These are phyloP conservation scores for Exobasidium cylindrosporum DNA, from an alignment of 1,284 basidiomycete species.

Conservation along the genomic window DNA sequence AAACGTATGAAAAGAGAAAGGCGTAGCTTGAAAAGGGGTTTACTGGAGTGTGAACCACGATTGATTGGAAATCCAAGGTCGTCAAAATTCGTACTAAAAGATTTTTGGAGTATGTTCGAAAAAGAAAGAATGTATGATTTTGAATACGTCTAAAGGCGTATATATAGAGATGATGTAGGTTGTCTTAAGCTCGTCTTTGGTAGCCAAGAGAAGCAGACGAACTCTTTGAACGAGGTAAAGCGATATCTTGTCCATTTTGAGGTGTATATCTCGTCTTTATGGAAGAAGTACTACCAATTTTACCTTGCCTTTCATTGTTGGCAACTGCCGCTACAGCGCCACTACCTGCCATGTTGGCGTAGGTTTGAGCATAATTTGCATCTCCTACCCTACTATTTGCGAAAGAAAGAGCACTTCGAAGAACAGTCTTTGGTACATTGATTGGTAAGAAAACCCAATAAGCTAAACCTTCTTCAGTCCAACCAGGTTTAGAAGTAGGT, in stretches of 20 bases:
- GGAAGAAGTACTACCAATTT: not conserved
- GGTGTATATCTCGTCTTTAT: not conserved
- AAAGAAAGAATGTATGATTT: too few species aligned
- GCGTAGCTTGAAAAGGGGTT: too few species aligned
- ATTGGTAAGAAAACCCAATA: conserved; percentile 17
- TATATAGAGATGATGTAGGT: too few species aligned
- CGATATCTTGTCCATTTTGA: not conserved
- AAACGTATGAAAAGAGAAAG: too few species aligned
- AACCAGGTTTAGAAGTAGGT: not conserved
- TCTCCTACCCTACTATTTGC: conserved; percentile 1
- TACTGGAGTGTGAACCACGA: too few species aligned
- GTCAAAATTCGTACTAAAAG: too few species aligned
- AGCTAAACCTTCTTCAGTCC: conserved; percentile 13
- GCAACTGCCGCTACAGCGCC: not conserved
- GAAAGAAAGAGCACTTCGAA: conserved; percentile 8
- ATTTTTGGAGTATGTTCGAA: too few species aligned
- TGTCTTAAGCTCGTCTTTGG: not conserved
- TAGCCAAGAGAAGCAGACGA: too few species aligned
- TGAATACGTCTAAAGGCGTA: too few species aligned
- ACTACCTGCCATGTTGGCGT: not conserved
- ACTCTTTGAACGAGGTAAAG: not conserved
- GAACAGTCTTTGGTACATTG: conserved; percentile 13
- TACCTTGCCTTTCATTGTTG: not conserved
- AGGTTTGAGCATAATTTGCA: conserved; percentile 4
- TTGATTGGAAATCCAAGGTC: too few species aligned